A percentile compares a stretch with the other conserved stretches of the same genome.
These are phyloP conservation scores for Fusarium burgessii DNA, from an alignment of 2,329 filamentous ascomycete genomes.

Conservation along the genomic window DNA sequence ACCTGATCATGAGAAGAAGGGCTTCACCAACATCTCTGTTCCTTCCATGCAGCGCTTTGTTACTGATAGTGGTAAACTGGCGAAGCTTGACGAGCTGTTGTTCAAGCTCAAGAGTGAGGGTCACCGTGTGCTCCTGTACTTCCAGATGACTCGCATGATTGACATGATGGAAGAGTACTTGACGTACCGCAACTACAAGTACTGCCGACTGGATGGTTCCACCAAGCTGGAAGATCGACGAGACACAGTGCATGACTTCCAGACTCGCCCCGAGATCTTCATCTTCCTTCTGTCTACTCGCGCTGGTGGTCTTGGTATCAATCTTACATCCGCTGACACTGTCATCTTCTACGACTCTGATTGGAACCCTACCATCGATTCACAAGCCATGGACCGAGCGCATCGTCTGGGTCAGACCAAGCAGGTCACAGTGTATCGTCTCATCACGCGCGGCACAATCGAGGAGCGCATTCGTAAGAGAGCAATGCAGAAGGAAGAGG, in stretches of 20 bases:
- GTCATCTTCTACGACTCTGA: constrained; percentile 99
- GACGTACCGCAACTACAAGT: constrained; percentile 99
- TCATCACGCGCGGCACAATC: constrained; percentile 96
- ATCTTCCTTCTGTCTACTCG: constrained; percentile 96
- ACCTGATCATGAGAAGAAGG: constrained; percentile 83
- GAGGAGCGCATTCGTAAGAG: constrained; percentile 98
- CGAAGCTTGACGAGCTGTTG: constrained; percentile 87
- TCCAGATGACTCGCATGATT: constrained; percentile 99
- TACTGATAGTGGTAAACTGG: constrained; percentile 96
- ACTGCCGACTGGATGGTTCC: constrained; percentile 94
- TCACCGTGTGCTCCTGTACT: constrained; percentile 95
- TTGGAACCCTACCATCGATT: constrained; percentile 99
- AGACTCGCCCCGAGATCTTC: constrained; percentile 93
- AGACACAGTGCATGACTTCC: constrained; percentile 97
- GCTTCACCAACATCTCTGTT: constrained; percentile 91
- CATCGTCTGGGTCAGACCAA: constrained; percentile 96
- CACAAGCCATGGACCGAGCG: constrained; percentile 98
- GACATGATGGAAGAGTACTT: constrained; percentile 99
- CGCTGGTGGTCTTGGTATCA: constrained; percentile 97
- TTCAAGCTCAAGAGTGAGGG: constrained; percentile 91
- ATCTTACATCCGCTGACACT: constrained; percentile 94
- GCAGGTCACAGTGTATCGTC: constrained; percentile 96
- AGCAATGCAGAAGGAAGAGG: constrained; percentile 97
- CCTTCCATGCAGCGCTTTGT: constrained; percentile 98
- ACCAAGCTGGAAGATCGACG: constrained; percentile 97